These are phyloP conservation scores for Cladosporium sp. DNA, from an alignment of 2,329 filamentous ascomycete genomes.

Conservation along the genomic window DNA sequence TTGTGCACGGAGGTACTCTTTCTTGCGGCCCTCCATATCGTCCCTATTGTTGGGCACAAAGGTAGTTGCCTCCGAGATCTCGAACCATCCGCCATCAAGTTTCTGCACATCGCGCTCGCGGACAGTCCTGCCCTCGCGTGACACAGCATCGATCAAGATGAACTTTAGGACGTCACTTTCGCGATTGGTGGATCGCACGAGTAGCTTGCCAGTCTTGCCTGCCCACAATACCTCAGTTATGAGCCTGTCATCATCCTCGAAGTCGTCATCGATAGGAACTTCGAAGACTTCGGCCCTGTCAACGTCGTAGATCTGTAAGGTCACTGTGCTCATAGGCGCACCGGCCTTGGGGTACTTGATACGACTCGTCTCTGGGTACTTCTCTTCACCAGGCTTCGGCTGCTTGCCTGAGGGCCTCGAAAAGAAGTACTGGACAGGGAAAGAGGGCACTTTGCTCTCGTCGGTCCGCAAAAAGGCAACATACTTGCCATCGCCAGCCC, in stretches of 20 bases:
- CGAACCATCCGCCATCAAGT: slow-evolving; percentile 96
- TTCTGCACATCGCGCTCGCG: slow-evolving; percentile 73
- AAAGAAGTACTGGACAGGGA: slow-evolving; percentile 89
- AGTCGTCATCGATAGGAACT: slow-evolving; percentile 72
- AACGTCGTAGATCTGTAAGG: slow-evolving; percentile 84
- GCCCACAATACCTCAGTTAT: slow-evolving; percentile 95
- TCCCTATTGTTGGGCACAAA: slow-evolving; percentile 74
- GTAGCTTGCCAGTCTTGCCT: slow-evolving; percentile 64
- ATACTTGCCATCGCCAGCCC: slow-evolving; percentile 84
- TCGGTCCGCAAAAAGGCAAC: slow-evolving; percentile 91
- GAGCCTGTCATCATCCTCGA: slow-evolving; percentile 74
- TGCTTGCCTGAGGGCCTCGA: slow-evolving; percentile 73
- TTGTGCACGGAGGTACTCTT: slow-evolving; percentile 41
- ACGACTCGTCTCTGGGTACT: slow-evolving; percentile 81
- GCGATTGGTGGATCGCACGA: slow-evolving; percentile 89
- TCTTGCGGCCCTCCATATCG: slow-evolving; percentile 57
- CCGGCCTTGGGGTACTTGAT: slow-evolving; percentile 99
- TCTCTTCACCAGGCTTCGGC: slow-evolving; percentile 68
- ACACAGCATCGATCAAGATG: slow-evolving; percentile 73
- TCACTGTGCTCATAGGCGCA: slow-evolving; percentile 85
- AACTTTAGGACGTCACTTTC: slow-evolving; percentile 89
- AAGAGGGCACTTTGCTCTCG: slow-evolving; percentile 86
- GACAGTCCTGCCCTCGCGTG: slow-evolving; percentile 71
- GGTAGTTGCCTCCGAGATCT: slow-evolving; percentile 79
- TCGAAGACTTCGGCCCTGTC: slow-evolving; percentile 71